Conservation (phyloP, 257 asterid species). For the Dorcoceras hygrometricum region DNA sequence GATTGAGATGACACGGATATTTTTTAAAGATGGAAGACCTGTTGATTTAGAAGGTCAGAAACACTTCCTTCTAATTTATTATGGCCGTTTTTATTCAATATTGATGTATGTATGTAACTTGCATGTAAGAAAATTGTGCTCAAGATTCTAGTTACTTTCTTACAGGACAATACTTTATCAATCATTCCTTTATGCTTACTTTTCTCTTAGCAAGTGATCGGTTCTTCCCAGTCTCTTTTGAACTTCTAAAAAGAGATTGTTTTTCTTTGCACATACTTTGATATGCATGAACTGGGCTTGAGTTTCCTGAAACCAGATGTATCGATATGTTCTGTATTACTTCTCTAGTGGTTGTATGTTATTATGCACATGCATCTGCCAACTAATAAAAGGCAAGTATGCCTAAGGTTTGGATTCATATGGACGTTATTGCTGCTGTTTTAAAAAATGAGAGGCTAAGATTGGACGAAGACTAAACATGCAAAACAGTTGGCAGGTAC, state of each 20-base stretch:
- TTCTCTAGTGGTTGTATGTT: too few relatives aligned
- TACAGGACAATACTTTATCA: conserved; percentile 15
- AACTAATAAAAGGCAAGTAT: too few relatives aligned
- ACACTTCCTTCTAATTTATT: conserved; percentile 1
- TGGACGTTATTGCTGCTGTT: too few relatives aligned
- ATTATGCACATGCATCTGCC: too few relatives aligned
- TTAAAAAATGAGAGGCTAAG: too few relatives aligned
- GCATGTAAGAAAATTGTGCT: neutral
- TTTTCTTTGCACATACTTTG: conserved; percentile 2
- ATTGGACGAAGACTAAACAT: too few relatives aligned
- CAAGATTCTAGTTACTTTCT: neutral
- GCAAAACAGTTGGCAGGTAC: too few relatives aligned
- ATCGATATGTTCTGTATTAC: too few relatives aligned
- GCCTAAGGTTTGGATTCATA: too few relatives aligned
- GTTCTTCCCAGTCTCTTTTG: neutral
- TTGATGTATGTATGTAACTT: neutral
- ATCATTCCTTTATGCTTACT: neutral
- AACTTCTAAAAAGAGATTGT: neutral
- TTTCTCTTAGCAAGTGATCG: conserved; percentile 14
- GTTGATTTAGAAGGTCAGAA: conserved; percentile 72
- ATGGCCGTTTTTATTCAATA: neutral
- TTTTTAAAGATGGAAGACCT: conserved; percentile 81
- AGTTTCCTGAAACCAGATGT: conserved; percentile 3
- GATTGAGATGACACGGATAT: conserved; percentile 62
- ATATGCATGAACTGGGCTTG: conserved; percentile 1